Evolutionary conservation across 1,139 yeast species (phyloP), one percentile per base, ranked within the genome.

Genomic region (Blastobotrys ciferrii): DNA sequence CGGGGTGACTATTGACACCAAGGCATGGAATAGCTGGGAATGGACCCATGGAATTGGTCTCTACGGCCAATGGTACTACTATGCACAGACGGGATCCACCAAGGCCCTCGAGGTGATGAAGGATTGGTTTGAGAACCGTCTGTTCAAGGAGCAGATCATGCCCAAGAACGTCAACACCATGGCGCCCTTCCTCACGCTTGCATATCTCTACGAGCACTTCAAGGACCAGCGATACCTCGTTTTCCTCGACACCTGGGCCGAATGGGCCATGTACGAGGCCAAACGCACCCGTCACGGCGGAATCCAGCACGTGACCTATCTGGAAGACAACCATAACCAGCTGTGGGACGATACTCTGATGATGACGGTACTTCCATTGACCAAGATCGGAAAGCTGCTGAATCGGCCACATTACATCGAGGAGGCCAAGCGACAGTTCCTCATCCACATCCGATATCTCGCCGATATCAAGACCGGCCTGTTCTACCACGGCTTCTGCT

Each of bases 21-120:
- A 67, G 51, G 69, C 69, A 13, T 68, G 72, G 72, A 63, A 66
- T 5, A 70, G 68, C n/a, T 68, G 72, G 71, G 71, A 67, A 51
- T 67, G 71, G 71, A 65, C 70, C 23, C 70, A 67, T 45, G 71
- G 71, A 4, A 64, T 45, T 23, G 47, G 47, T n/a, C 37, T 68
- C 36, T 66, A 67, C 48, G 72, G 72, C 11, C 62, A 68, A 65
- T 68, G 72, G 71, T 68, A 67, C 44, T 68, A 65, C 53, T 64
- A 64, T 49, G 61, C 60, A 30, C 54, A 64, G 35, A 67, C 67
- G 17, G 61, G 59, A 20, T 54, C 63, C 40, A 48, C 47, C 6
- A 33, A 54, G 39, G 57, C 62, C 3, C 54, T 68, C 47, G 47
- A 52, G 1, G 58, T 58, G 19, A 65, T 68, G 37, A 52, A 56